Conservation (phyloP, 2,329 filamentous ascomycete species). For the Tolypocladium inflatum region DNA sequence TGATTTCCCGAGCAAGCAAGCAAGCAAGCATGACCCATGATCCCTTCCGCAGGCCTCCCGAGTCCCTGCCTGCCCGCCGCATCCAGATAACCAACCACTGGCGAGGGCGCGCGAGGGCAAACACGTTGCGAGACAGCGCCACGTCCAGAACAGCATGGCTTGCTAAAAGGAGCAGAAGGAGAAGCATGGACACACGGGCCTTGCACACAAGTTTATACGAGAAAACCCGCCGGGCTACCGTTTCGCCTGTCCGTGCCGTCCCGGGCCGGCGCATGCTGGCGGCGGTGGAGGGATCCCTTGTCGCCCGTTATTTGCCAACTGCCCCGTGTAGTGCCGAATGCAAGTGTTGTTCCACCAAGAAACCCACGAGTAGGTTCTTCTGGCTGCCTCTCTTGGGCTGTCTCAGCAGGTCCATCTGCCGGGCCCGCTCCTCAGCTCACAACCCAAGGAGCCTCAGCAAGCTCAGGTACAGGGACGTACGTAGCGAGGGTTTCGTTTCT, state of each 20-base stretch:
- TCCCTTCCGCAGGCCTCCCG: neutral
- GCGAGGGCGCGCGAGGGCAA: neutral
- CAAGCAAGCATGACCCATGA: neutral
- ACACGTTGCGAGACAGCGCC: neutral
- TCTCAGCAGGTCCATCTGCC: neutral
- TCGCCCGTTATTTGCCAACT: neutral
- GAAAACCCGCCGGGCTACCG: neutral
- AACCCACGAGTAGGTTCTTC: neutral
- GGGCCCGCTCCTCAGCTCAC: neutral
- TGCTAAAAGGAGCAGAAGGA: neutral
- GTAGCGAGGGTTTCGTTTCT: neutral
- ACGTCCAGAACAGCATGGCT: neutral
- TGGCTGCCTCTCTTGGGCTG: neutral
- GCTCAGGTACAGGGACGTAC: too few relatives aligned
- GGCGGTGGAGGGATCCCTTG: neutral
- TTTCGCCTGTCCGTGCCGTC: neutral
- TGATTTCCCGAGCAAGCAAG: neutral
- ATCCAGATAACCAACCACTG: neutral
- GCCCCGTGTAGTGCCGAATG: neutral
- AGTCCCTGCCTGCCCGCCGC: neutral
- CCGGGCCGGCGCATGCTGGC: neutral
- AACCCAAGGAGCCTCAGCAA: neutral
- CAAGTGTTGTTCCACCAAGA: neutral
- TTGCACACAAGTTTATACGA: neutral
- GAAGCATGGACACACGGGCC: neutral